Percentiles rank a stretch among this genome's conserved stretches.
Conservation (phyloP, 805 yeast genomes). For the Komagataella phaffii region DNA sequence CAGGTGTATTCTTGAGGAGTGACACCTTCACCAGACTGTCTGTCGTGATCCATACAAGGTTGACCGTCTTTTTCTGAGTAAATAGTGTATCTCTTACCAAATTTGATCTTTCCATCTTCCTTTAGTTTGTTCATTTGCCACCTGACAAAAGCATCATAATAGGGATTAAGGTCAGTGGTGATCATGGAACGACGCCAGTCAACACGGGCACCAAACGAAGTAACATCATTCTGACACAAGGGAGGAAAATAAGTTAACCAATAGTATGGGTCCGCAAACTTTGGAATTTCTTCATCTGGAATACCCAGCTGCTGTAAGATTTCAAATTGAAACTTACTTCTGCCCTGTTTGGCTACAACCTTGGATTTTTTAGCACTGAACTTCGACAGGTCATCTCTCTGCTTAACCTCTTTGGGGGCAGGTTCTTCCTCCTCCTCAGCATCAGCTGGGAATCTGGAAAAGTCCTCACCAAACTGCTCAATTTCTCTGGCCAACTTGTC, state of each 20-base stretch:
- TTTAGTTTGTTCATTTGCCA: conserved; percentile 92
- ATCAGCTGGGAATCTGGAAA: conserved; percentile 50
- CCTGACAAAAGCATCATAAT: conserved; percentile 86
- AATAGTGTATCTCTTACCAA: conserved; percentile 95
- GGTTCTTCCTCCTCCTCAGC: conserved; percentile 30
- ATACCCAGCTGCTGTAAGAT: conserved; percentile 94
- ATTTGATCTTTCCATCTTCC: conserved; percentile 82
- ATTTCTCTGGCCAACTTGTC: conserved; percentile 90
- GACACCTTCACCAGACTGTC: conserved; percentile 94
- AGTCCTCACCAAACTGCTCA: conserved; percentile 80
- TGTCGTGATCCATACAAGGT: conserved; percentile 98
- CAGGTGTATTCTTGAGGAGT: conserved; percentile 94
- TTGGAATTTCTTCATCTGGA: conserved; percentile 65
- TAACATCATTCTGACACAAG: conserved; percentile 68
- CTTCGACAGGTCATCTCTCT: conserved; percentile 71
- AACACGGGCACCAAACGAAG: conserved; percentile 77
- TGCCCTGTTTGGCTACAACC: conserved; percentile 87
- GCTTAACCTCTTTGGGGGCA: conserved; percentile 16
- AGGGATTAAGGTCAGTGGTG: conserved; percentile 91
- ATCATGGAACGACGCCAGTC: conserved; percentile 97
- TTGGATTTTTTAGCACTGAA: conserved; percentile 89
- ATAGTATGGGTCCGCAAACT: conserved; percentile 83
- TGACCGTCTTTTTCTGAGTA: conserved; percentile 97
- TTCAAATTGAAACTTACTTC: conserved; percentile 89
- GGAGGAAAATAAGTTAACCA: conserved; percentile 94